These are phyloP conservation scores for Lagenaria siceraria DNA, from an alignment of 306 rosid species.

Conservation along the genomic window DNA sequence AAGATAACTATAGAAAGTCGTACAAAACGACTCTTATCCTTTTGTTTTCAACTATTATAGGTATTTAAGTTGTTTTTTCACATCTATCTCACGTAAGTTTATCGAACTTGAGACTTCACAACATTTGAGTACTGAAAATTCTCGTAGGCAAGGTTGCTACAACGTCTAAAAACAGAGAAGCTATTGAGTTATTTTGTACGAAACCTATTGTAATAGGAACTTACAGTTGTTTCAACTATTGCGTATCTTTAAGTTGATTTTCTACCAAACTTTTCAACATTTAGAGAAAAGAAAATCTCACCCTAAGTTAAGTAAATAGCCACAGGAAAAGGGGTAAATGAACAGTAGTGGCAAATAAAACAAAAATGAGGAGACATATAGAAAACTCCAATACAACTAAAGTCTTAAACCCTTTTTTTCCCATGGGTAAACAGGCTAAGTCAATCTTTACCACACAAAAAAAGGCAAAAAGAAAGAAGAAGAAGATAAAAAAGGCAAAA, in stretches of 20 bases:
- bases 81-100: too few relatives aligned
- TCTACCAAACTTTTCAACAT: neutral
- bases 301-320: neutral
- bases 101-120: neutral
- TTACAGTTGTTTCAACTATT: neutral
- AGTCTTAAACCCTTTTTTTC: neutral
- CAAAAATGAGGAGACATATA: neutral
- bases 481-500: neutral
- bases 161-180: too few relatives aligned
- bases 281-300: neutral
- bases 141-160: too few relatives aligned
- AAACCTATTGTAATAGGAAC: neutral
- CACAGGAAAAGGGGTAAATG: neutral
- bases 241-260: neutral
- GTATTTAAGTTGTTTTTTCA: too few relatives aligned
- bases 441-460: neutral
- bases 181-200: neutral
- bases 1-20: neutral
- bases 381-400: neutral
- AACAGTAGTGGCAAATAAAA: neutral
- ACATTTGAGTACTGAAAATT: too few relatives aligned
- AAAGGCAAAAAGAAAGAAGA: neutral
- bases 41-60: neutral
- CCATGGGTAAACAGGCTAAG: neutral
- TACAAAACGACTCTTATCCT: neutral